phyloP scores from a whole-genome alignment of 2,329 filamentous ascomycete species.

The Trichoderma cornu-damae region DNA sequence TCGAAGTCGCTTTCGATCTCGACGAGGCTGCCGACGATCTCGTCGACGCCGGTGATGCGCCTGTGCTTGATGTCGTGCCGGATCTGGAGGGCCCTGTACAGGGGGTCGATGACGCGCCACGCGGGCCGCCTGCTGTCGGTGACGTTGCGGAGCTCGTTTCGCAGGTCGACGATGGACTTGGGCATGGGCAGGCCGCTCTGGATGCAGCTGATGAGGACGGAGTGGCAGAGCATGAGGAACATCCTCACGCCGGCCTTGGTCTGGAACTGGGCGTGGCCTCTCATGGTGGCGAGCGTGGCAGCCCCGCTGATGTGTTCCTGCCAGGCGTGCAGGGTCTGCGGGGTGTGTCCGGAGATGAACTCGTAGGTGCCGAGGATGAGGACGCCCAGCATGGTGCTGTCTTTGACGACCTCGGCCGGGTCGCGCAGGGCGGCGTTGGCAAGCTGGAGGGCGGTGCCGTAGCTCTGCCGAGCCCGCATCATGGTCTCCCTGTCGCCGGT shows the following conservation, averaged over 20 bases:
- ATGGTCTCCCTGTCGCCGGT: constrained; percentile 40
- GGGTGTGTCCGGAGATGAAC: constrained; percentile 44
- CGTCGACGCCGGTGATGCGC: constrained; percentile 33
- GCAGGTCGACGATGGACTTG: constrained; percentile 42
- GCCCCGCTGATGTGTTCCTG: constrained; percentile 51
- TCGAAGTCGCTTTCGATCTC: constrained; percentile 42
- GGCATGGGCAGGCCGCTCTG: constrained; percentile 47
- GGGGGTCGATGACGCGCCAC: constrained; percentile 40
- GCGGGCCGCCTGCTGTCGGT: constrained; percentile 37
- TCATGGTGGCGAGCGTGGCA: constrained; percentile 44
- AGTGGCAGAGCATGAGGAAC: constrained; percentile 51
- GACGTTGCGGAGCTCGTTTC: constrained; percentile 37
- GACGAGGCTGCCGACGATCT: constrained; percentile 35
- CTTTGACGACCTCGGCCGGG: constrained; percentile 40
- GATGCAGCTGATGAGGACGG: constrained; percentile 48
- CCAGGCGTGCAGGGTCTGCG: constrained; percentile 47
- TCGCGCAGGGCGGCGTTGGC: constrained; percentile 47
- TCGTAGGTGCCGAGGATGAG: constrained; percentile 52
- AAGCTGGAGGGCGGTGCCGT: constrained; percentile 46
- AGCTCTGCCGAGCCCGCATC: constrained; percentile 46
- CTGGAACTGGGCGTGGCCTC: constrained; percentile 44
- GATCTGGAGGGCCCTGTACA: constrained; percentile 43
- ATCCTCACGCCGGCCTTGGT: constrained; percentile 44
- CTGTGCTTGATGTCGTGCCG: constrained; percentile 43
- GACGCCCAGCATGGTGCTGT: constrained; percentile 49